A percentile compares a stretch with the other conserved stretches of the same genome.
phyloP scores from a whole-genome alignment of 192 early-diverging fungal genomes.

The Polychytrium aggregatum region DNA sequence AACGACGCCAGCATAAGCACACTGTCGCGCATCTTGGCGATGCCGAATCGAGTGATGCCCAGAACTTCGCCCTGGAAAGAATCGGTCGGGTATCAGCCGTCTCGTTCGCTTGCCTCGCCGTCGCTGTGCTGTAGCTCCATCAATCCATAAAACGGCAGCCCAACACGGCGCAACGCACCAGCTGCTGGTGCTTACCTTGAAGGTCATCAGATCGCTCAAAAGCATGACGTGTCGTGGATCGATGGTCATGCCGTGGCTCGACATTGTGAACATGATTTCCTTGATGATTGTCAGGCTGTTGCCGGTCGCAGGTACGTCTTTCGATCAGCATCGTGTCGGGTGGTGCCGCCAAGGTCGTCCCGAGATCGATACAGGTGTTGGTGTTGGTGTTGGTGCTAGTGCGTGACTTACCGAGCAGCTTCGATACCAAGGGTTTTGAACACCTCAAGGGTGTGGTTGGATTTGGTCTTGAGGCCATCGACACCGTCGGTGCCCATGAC shows the following conservation, averaged over 20 bases:
- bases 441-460: slow-evolving; percentile 92
- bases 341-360: no score
- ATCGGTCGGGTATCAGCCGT: not conserved
- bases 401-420: slow-evolving; percentile 64
- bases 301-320: not conserved
- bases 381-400: no score
- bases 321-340: no score
- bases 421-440: slow-evolving; percentile 88
- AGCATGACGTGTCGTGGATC: slow-evolving; percentile 94
- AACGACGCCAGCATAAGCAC: slow-evolving; percentile 99
- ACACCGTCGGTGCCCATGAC: slow-evolving; percentile 91
- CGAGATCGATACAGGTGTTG: no score
- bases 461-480: slow-evolving; percentile 61
- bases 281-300: slow-evolving; percentile 69
- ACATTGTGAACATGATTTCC: slow-evolving; percentile 81
- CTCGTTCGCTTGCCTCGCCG: not conserved
- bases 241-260: slow-evolving; percentile 83
- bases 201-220: slow-evolving; percentile 95
- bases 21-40: slow-evolving; percentile 98
- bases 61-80: slow-evolving; percentile 76
- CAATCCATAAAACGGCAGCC: slow-evolving; percentile 4
- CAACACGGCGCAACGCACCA: not conserved
- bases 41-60: slow-evolving; percentile 97
- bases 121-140: not conserved
- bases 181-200: slow-evolving; percentile 45